phyloP scores from a whole-genome alignment of 2,329 filamentous ascomycete genomes.

The Fusarium equiseti region DNA sequence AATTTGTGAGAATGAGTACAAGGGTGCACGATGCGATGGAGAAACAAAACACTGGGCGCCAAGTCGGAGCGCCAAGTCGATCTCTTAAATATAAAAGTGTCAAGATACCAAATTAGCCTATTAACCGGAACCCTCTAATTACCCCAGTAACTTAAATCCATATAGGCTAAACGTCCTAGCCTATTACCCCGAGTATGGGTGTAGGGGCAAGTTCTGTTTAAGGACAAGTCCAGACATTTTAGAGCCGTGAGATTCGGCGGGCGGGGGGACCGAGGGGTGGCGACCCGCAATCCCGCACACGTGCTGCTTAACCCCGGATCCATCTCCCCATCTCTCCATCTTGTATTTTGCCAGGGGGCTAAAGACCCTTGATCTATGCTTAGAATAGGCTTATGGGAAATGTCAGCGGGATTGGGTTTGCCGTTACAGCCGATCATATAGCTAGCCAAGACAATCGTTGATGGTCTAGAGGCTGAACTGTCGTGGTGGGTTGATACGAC shows the following conservation, averaged over 20 bases:
- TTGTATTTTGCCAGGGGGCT: neutral
- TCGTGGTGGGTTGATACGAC: neutral
- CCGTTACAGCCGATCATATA: neutral
- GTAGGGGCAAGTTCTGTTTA: neutral
- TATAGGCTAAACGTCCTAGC: neutral
- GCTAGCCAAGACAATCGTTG: neutral
- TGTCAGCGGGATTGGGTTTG: neutral
- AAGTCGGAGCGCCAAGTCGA: neutral
- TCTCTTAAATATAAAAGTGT: neutral
- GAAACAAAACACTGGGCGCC: neutral
- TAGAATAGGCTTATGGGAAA: neutral
- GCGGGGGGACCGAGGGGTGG: neutral
- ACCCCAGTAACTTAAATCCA: neutral
- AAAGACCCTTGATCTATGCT: neutral
- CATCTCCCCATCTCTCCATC: neutral
- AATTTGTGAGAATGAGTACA: neutral
- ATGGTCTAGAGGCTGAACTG: neutral
- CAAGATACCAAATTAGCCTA: neutral
- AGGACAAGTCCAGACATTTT: neutral
- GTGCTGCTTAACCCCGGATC: neutral
- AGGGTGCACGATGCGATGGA: neutral
- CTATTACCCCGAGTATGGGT: neutral
- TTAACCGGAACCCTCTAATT: neutral
- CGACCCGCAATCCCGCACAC: neutral
- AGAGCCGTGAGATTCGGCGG: neutral